Evolutionary conservation across 495 filamentous ascomycete genomes (phyloP).

Genomic region (Annulohypoxylon maeteangense): DNA sequence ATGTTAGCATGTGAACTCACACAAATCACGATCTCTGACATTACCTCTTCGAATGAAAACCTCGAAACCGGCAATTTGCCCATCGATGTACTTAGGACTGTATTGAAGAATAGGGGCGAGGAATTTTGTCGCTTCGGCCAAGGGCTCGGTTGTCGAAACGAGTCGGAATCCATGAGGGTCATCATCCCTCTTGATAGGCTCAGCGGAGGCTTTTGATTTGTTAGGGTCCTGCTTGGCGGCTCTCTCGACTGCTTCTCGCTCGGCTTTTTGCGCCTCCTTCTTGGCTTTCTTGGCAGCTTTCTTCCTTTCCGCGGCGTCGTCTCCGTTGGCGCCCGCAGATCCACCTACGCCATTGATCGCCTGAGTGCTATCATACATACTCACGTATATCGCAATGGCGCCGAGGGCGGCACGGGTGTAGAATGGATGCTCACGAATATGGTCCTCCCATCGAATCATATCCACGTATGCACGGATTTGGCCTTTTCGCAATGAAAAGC

Average conservation of each 20-base stretch:
- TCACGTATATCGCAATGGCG: constrained; percentile 81
- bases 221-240: constrained; percentile 78
- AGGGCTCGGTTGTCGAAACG: constrained; percentile 79
- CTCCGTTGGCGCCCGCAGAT: constrained; percentile 59
- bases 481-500: constrained; percentile 93
- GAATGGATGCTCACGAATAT: constrained; percentile 89
- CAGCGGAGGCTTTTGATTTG: constrained; percentile 66
- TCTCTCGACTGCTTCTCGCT: constrained; percentile 79
- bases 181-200: constrained; percentile 80
- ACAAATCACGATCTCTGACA: constrained; percentile 51
- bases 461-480: constrained; percentile 95
- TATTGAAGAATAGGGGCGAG: constrained; percentile 80
- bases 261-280: constrained; percentile 86
- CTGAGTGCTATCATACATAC: constrained; percentile 79
- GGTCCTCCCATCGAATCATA: constrained; percentile 96
- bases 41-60: constrained; percentile 73
- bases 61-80: constrained; percentile 88
- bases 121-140: constrained; percentile 90
- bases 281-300: constrained; percentile 96
- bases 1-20: constrained; percentile 44
- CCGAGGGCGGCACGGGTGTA: constrained; percentile 86
- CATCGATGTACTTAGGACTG: constrained; percentile 82
- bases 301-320: constrained; percentile 79
- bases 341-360: constrained; percentile 65
- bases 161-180: constrained; percentile 86